Conservation (phyloP, 192 early-diverging fungal genomes). For the Kappamyces sp. region DNA sequence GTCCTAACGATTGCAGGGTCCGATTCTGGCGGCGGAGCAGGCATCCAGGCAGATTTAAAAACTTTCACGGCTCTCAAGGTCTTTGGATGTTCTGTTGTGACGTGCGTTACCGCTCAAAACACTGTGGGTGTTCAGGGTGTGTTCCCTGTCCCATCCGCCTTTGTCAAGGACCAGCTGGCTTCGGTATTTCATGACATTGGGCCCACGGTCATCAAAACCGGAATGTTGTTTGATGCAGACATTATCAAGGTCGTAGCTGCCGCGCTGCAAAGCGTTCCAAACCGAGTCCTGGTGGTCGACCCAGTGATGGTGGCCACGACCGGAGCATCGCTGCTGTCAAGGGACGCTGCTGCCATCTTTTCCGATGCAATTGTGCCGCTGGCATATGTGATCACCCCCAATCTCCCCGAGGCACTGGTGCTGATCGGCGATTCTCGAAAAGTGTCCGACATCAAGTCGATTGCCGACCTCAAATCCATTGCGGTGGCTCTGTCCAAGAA, state of each 20-base stretch:
- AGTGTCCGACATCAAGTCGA: slow-evolving; percentile 30
- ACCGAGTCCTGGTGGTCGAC: slow-evolving; percentile 58
- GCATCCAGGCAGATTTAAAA: slow-evolving; percentile 87
- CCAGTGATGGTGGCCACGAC: slow-evolving; percentile 84
- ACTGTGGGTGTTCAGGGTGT: slow-evolving; percentile 72
- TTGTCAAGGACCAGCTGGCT: slow-evolving; percentile 63
- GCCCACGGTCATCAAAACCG: slow-evolving; percentile 68
- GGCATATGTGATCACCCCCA: slow-evolving; percentile 70
- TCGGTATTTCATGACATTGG: slow-evolving; percentile 74
- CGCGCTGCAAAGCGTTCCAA: slow-evolving; percentile 32
- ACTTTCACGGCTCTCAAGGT: slow-evolving; percentile 68
- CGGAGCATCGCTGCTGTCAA: slow-evolving; percentile 53
- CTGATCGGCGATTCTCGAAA: slow-evolving; percentile 31
- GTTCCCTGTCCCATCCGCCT: slow-evolving; percentile 47
- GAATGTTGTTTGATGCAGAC: slow-evolving; percentile 63
- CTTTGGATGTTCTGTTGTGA: slow-evolving; percentile 69
- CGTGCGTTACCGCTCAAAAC: slow-evolving; percentile 81
- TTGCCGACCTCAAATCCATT: slow-evolving; percentile 46
- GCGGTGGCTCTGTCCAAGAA: slow-evolving; percentile 46
- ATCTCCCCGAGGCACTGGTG: slow-evolving; percentile 75
- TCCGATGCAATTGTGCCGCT: slow-evolving; percentile 58
- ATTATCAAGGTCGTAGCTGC: slow-evolving; percentile 57
- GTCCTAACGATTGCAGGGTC: slow-evolving; percentile 51
- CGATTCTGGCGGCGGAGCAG: slow-evolving; percentile 54
- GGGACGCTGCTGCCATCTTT: slow-evolving; percentile 54